Percentiles rank a stretch among this genome's conserved stretches.
Evolutionary conservation across 139 green algal genomes (phyloP).

Genomic region (Chlorella sp.): DNA sequence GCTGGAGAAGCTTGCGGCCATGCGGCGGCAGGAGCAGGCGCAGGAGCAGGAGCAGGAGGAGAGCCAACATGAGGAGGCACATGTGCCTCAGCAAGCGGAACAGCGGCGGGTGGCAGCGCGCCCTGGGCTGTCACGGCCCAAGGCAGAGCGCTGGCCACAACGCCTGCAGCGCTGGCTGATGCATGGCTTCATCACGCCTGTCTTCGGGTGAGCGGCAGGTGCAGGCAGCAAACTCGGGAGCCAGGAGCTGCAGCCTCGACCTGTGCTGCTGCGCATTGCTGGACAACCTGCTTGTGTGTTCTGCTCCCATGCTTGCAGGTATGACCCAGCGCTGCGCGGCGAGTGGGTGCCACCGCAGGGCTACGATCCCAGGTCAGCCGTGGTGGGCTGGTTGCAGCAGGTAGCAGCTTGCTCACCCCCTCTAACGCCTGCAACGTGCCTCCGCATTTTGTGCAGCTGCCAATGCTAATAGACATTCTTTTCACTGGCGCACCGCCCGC

Average conservation of each 20-base stretch:
- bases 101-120: no score
- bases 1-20: neutral
- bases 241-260: no score
- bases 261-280: no score
- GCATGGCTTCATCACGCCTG: neutral
- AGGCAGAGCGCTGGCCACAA: neutral
- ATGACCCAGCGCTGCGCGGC: neutral
- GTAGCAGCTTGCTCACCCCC: neutral
- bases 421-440: no score
- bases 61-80: no score
- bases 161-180: neutral
- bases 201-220: neutral
- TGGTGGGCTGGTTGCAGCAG: neutral
- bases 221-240: no score
- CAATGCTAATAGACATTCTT: neutral
- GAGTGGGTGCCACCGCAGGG: conserved; percentile 22
- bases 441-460: no score
- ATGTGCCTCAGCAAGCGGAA: no score
- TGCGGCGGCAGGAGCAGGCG: neutral
- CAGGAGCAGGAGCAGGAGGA: no score
- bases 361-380: conserved; percentile 2
- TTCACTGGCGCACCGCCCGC: no score
- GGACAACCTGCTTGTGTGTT: no score
- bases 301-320: neutral
- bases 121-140: no score